A percentile compares a stretch with the other conserved stretches of the same genome.
These are phyloP conservation scores for Yarrowia osloensis DNA, from an alignment of 805 yeast species.

Conservation along the genomic window DNA sequence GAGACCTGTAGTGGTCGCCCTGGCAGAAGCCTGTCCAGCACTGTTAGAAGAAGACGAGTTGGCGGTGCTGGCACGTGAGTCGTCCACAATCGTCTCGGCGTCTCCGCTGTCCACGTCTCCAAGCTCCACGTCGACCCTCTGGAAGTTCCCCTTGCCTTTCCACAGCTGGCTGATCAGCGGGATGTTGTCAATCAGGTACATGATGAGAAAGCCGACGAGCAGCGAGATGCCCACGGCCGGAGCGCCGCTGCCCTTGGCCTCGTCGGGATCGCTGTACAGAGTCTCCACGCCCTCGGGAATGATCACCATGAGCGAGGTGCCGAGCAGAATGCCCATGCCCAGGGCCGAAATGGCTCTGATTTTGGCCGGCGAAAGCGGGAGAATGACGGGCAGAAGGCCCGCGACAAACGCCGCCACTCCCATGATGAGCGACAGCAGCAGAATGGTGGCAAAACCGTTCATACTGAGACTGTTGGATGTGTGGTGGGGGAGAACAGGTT, in stretches of 20 bases:
- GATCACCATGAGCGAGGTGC: slow-evolving; percentile 59
- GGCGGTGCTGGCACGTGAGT: not conserved
- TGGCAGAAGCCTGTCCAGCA: not conserved
- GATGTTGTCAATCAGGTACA: slow-evolving; percentile 54
- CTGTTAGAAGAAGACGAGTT: not conserved
- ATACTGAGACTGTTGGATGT: not conserved
- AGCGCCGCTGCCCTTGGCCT: not conserved
- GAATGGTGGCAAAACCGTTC: slow-evolving; percentile 20
- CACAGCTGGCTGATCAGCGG: slow-evolving; percentile 29
- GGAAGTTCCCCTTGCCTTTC: not conserved
- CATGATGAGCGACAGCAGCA: slow-evolving; percentile 35
- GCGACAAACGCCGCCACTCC: slow-evolving; percentile 37
- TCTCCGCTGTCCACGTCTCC: not conserved
- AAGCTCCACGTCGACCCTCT: slow-evolving; percentile 12
- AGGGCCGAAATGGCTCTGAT: slow-evolving; percentile 50
- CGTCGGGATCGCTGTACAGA: slow-evolving; percentile 37
- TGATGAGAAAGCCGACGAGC: slow-evolving; percentile 55
- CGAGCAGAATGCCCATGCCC: slow-evolving; percentile 62
- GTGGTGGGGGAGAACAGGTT: not conserved
- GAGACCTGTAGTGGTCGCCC: slow-evolving; percentile 56
- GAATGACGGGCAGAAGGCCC: slow-evolving; percentile 36
- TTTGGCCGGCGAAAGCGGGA: slow-evolving; percentile 32
- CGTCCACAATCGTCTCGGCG: not conserved
- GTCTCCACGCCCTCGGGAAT: slow-evolving; percentile 67
- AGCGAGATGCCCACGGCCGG: slow-evolving; percentile 51